Conservation (phyloP, 176 grass and related monocot genomes). For the Alopecurus myosuroides region DNA sequence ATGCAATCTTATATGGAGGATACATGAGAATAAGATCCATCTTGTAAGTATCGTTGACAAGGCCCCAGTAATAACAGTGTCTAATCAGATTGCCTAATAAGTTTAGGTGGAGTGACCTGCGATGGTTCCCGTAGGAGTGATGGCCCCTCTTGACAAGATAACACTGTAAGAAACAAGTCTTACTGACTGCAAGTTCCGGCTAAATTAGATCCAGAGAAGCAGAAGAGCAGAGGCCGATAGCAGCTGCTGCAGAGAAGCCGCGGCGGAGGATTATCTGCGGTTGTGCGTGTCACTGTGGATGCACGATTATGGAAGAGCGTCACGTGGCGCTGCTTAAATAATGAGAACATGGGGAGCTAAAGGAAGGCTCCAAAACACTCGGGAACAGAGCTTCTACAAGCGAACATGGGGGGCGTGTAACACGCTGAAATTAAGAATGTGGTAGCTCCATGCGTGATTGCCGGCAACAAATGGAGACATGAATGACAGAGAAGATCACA, state of each 20-base stretch:
- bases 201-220: constrained; percentile 2
- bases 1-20: constrained; percentile 91
- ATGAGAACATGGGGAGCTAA: not conserved
- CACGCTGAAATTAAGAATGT: too few relatives aligned
- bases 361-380: too few relatives aligned
- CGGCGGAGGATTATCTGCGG: not conserved
- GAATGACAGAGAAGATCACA: too few relatives aligned
- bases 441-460: too few relatives aligned
- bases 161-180: not conserved
- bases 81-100: not conserved
- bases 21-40: constrained; percentile 96
- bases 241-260: not conserved
- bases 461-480: too few relatives aligned
- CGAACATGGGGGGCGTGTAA: too few relatives aligned
- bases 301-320: not conserved
- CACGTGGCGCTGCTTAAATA: not conserved
- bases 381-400: too few relatives aligned
- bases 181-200: not conserved
- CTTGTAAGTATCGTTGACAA: constrained; percentile 97
- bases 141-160: constrained; percentile 6
- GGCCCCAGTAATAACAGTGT: constrained; percentile 82
- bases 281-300: not conserved
- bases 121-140: constrained; percentile 49
- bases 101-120: constrained; percentile 24
- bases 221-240: not conserved